phyloP scores from a whole-genome alignment of 768 basidiomycete species.

The Tulasnella sp. region DNA sequence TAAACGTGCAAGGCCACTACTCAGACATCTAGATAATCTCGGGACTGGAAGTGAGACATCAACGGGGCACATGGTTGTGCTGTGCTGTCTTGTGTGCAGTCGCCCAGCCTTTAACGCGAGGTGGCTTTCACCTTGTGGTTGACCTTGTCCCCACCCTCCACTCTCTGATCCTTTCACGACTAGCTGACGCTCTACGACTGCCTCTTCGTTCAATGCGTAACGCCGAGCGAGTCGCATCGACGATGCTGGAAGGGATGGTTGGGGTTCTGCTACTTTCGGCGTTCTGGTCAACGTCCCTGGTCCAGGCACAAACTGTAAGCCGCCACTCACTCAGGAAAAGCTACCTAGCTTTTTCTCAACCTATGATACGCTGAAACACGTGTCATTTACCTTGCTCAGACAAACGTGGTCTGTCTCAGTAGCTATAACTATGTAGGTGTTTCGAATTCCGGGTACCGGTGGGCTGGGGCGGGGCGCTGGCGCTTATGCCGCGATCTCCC shows the following conservation, averaged over 20 bases:
- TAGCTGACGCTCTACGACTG: background rate
- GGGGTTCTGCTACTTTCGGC: background rate
- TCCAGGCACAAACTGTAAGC: slow-evolving; percentile 17
- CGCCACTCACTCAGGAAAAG: background rate
- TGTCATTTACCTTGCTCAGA: background rate
- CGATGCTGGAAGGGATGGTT: background rate
- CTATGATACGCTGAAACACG: background rate
- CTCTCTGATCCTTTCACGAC: background rate
- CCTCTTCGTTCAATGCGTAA: background rate
- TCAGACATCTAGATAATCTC: no score
- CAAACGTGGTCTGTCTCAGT: background rate
- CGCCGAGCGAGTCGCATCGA: background rate
- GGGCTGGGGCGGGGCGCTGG: background rate
- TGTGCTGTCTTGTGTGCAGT: no score
- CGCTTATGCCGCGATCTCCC: background rate
- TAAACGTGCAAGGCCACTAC: no score
- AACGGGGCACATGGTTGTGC: background rate
- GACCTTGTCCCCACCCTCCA: background rate
- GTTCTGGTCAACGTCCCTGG: background rate
- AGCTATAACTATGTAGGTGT: background rate
- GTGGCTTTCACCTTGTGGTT: background rate
- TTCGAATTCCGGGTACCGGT: background rate
- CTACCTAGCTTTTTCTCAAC: background rate
- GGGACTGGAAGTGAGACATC: no score
- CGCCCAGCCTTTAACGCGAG: no score